These are phyloP conservation scores for Plasmodium cynomolgi DNA, from an alignment of 169 alveolate species.

Conservation along the genomic window DNA sequence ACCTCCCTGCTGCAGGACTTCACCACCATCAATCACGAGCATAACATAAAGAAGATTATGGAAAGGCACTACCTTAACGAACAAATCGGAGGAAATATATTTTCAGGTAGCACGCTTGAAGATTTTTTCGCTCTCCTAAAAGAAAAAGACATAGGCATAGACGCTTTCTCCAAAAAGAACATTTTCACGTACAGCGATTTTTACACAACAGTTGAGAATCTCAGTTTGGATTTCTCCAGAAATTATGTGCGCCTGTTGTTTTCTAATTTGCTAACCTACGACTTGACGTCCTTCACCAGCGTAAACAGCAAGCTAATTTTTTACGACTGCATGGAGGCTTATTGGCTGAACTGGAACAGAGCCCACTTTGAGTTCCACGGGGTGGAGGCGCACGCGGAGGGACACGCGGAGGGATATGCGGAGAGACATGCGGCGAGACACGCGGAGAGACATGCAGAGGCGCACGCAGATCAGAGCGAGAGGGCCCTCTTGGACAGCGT, in stretches of 20 bases:
- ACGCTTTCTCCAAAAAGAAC: conserved; percentile 12
- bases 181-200: conserved; percentile 55
- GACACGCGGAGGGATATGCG: background rate
- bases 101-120: conserved; percentile 47
- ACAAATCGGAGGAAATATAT: conserved; percentile 18
- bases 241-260: conserved; percentile 33
- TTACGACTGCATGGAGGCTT: conserved; percentile 28
- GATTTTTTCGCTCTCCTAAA: conserved; percentile 27
- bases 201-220: conserved; percentile 20
- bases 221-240: conserved; percentile 27
- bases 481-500: background rate
- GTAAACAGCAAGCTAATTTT: conserved; percentile 41
- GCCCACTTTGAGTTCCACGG: conserved; percentile 14
- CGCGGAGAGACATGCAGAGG: background rate
- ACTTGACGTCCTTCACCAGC: conserved; percentile 46
- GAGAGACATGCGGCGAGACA: background rate
- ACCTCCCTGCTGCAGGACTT: background rate
- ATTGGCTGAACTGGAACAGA: conserved; percentile 65
- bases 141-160: conserved; percentile 42
- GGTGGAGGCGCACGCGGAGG: background rate
- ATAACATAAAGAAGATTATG: conserved; percentile 6
- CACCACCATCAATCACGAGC: background rate
- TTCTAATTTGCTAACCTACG: conserved; percentile 45
- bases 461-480: background rate
- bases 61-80: conserved; percentile 3